phyloP scores from a whole-genome alignment of 139 green algal genomes.

The Micractinium conductrix region DNA sequence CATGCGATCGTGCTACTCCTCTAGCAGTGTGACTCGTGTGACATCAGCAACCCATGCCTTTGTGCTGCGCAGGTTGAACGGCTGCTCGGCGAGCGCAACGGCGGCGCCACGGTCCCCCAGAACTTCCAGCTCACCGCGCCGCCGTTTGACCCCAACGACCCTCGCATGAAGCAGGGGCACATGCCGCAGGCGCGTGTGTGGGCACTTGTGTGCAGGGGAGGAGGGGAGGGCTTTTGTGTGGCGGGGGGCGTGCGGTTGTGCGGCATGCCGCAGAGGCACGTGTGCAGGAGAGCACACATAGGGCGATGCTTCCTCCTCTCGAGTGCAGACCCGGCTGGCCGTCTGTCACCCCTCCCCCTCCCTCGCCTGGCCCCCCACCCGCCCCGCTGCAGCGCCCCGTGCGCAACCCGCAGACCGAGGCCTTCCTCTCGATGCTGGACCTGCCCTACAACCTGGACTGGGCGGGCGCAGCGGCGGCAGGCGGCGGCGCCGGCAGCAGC shows the following conservation, averaged over 20 bases:
- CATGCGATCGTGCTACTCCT: no score
- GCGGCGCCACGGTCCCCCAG: conserved; percentile 61
- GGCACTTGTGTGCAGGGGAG: no score
- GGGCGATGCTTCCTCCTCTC: no score
- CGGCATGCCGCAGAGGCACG: not conserved
- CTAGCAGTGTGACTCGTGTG: no score
- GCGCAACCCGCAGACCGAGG: conserved; percentile 69
- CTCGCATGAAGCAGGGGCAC: conserved; percentile 40
- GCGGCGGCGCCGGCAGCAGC: no score
- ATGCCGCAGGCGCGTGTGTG: conserved; percentile 36
- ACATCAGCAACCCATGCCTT: not conserved
- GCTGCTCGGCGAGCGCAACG: conserved; percentile 13
- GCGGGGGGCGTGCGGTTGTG: not conserved
- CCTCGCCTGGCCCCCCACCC: not conserved
- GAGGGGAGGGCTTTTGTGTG: not conserved
- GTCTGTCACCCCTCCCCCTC: not conserved
- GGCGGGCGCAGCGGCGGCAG: not conserved
- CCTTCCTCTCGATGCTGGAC: conserved; percentile 76
- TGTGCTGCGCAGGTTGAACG: not conserved
- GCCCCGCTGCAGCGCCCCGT: not conserved
- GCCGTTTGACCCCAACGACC: conserved; percentile 49
- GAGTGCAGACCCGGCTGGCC: no score
- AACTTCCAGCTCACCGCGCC: conserved; percentile 79
- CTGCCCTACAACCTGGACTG: conserved; percentile 69
- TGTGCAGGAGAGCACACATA: no score